A percentile compares a stretch with the other conserved stretches of the same genome.
Conservation (phyloP, 2,329 filamentous ascomycete species). For the Seiridium cupressi region DNA sequence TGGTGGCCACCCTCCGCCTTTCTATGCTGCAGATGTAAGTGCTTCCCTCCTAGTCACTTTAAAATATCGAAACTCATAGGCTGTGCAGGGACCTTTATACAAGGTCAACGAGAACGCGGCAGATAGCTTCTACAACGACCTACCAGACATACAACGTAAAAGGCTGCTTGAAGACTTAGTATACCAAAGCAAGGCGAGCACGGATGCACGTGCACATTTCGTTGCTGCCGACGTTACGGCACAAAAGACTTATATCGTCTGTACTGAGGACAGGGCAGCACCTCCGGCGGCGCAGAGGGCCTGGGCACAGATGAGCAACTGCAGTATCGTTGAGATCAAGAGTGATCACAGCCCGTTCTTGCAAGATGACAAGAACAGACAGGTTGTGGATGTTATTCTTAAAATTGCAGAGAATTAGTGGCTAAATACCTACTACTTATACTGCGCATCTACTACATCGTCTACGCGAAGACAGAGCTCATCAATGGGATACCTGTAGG, state of each 20-base stretch:
- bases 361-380: constrained; percentile 6
- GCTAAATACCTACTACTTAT: neutral
- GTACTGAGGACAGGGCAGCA: constrained; percentile 18
- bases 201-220: constrained; percentile 14
- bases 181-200: constrained; percentile 15
- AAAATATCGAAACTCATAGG: neutral
- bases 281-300: constrained; percentile 17
- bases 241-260: constrained; percentile 25
- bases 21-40: neutral
- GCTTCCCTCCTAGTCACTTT: neutral
- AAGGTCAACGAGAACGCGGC: neutral
- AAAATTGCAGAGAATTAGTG: too few species aligned
- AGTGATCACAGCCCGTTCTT: constrained; percentile 20
- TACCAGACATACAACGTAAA: neutral
- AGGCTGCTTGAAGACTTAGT: neutral
- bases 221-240: constrained; percentile 19
- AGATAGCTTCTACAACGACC: constrained; percentile 3
- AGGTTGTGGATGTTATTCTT: neutral
- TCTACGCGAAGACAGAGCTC: too few species aligned
- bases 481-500: too few species aligned
- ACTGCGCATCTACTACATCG: too few species aligned
- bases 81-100: neutral
- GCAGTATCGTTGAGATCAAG: constrained; percentile 15
- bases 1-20: constrained; percentile 7
- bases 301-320: constrained; percentile 16